A percentile compares a stretch with the other conserved stretches of the same genome.
Evolutionary conservation across 106 monocot species (phyloP).

Genomic region (Dioscorea dumetorum): DNA sequence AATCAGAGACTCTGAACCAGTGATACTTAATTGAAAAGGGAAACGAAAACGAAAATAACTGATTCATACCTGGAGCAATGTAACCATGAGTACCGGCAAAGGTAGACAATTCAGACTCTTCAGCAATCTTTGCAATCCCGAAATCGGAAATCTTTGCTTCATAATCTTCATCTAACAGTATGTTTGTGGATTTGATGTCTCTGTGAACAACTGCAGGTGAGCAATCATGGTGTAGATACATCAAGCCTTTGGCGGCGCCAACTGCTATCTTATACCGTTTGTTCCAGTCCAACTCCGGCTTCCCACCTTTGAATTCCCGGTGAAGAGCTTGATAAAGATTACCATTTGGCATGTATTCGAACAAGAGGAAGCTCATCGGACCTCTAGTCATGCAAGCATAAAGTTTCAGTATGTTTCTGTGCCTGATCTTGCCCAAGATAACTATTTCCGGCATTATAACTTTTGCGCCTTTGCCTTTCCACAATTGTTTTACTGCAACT

Average conservation of each 20-base stretch:
- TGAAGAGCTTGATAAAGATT: constrained; percentile 58
- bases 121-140: constrained; percentile 59
- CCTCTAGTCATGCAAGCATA: constrained; percentile 49
- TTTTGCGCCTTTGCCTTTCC: constrained; percentile 33
- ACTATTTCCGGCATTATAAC: constrained; percentile 45
- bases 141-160: constrained; percentile 88
- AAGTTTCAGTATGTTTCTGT: constrained; percentile 74
- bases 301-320: constrained; percentile 24
- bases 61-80: constrained; percentile 69
- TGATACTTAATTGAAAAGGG: too few species aligned
- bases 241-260: constrained; percentile 71
- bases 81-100: constrained; percentile 90
- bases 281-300: constrained; percentile 51
- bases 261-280: constrained; percentile 65
- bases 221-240: constrained; percentile 89
- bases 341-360: constrained; percentile 77
- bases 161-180: constrained; percentile 67
- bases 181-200: constrained; percentile 76
- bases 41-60: not conserved
- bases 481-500: constrained; percentile 70
- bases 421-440: constrained; percentile 67
- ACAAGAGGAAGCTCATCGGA: constrained; percentile 41
- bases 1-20: too few species aligned
- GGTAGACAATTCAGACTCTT: constrained; percentile 26
- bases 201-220: constrained; percentile 71